A percentile compares a stretch with the other conserved stretches of the same genome.
Conservation (phyloP, 495 filamentous ascomycete genomes). For the Recurvomyces mirabilis region DNA sequence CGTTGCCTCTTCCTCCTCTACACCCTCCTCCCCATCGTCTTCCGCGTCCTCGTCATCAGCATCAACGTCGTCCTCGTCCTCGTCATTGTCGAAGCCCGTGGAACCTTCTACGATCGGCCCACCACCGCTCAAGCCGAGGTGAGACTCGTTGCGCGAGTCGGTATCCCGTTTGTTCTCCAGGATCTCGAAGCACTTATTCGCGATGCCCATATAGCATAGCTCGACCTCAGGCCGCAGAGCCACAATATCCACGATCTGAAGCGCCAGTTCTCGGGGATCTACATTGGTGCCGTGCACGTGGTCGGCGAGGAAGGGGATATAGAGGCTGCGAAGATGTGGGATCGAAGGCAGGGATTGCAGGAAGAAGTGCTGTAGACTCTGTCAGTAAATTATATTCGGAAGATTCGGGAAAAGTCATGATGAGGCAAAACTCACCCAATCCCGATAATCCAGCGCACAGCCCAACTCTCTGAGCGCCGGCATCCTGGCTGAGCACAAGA, state of each 20-base stretch:
- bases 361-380: constrained; percentile 60
- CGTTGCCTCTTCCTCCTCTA: constrained; percentile 43
- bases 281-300: constrained; percentile 42
- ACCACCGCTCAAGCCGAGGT: constrained; percentile 16
- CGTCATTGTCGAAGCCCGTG: constrained; percentile 30
- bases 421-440: constrained; percentile 63
- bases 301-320: constrained; percentile 64
- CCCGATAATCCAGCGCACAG: constrained; percentile 64
- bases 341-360: constrained; percentile 70
- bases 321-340: constrained; percentile 62
- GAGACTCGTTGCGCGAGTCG: constrained; percentile 22
- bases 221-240: constrained; percentile 76
- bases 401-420: constrained; percentile 8
- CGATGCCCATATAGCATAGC: constrained; percentile 73
- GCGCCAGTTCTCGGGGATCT: constrained; percentile 62
- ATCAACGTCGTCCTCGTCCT: constrained; percentile 36
- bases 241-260: constrained; percentile 76
- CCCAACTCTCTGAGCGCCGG: constrained; percentile 61
- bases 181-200: constrained; percentile 79
- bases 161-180: constrained; percentile 46
- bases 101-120: constrained; percentile 27
- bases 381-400: constrained; percentile 6
- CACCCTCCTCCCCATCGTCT: constrained; percentile 36
- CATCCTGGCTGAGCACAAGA: constrained; percentile 78
- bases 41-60: constrained; percentile 35